Evolutionary conservation across 2,329 filamentous ascomycete species (phyloP).

Genomic region (Huntiella omanensis): DNA sequence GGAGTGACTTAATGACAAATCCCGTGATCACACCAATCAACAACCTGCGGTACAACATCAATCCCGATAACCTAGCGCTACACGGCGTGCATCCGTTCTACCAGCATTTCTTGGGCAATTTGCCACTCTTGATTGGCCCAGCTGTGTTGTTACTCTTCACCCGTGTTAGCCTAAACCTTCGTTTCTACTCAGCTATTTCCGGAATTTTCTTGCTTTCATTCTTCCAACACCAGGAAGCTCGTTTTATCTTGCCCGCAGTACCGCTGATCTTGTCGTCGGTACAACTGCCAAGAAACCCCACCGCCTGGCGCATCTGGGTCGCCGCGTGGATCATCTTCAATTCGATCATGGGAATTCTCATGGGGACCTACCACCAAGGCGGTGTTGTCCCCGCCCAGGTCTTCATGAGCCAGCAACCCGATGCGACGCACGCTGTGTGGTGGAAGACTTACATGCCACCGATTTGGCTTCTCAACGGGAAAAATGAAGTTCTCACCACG

Average conservation of each 20-base stretch:
- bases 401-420: slow-evolving; percentile 50
- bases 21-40: slow-evolving; percentile 63
- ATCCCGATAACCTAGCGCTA: slow-evolving; percentile 48
- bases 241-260: slow-evolving; percentile 57
- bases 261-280: slow-evolving; percentile 61
- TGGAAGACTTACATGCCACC: slow-evolving; percentile 78
- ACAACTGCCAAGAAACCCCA: slow-evolving; percentile 38
- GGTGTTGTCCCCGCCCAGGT: slow-evolving; percentile 59
- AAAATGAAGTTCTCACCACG: slow-evolving; percentile 52
- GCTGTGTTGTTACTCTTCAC: slow-evolving; percentile 42
- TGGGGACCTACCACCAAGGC: slow-evolving; percentile 70
- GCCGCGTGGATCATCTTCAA: slow-evolving; percentile 53
- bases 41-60: slow-evolving; percentile 58
- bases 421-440: slow-evolving; percentile 55
- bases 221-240: slow-evolving; percentile 64
- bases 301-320: slow-evolving; percentile 34
- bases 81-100: slow-evolving; percentile 67
- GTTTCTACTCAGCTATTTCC: slow-evolving; percentile 55
- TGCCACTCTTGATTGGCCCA: slow-evolving; percentile 55
- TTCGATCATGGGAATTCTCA: slow-evolving; percentile 44
- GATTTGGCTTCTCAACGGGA: slow-evolving; percentile 60
- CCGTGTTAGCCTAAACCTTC: slow-evolving; percentile 36
- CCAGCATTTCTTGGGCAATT: slow-evolving; percentile 53
- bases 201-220: slow-evolving; percentile 52
- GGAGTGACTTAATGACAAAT: slow-evolving; percentile 41